These are phyloP conservation scores for Phytophthora capsici DNA, from an alignment of 352 stramenopile species.

Conservation along the genomic window DNA sequence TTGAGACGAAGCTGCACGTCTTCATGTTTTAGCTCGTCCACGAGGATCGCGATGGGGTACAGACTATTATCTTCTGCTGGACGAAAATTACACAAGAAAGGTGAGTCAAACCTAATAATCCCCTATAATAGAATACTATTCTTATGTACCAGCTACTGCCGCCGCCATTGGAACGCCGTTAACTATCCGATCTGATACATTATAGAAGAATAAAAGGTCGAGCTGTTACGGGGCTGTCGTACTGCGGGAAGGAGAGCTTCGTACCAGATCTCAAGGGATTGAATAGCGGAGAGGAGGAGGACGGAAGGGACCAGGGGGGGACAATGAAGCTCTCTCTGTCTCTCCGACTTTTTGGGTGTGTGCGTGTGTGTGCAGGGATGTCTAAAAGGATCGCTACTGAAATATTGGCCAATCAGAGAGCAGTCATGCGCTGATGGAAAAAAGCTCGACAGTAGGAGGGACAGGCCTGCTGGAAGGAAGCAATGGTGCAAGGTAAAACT, in stretches of 20 bases:
- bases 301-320: not conserved
- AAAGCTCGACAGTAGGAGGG: not conserved
- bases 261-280: not conserved
- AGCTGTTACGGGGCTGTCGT: not conserved
- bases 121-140: slow-evolving; percentile 18
- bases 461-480: too few relatives aligned
- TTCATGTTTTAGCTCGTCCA: slow-evolving; percentile 94
- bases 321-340: slow-evolving; percentile 10
- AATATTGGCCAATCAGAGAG: slow-evolving; percentile 31
- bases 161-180: slow-evolving; percentile 33
- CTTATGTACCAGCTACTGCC: slow-evolving; percentile 34
- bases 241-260: not conserved
- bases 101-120: not conserved
- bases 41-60: slow-evolving; percentile 90
- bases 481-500: too few relatives aligned
- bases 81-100: slow-evolving; percentile 24
- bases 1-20: slow-evolving; percentile 93
- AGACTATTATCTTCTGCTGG: slow-evolving; percentile 72
- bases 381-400: slow-evolving; percentile 25
- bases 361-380: slow-evolving; percentile 2
- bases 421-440: not conserved
- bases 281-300: not conserved
- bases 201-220: not conserved
- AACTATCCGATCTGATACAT: slow-evolving; percentile 22
- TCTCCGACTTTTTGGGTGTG: slow-evolving; percentile 32